Percentiles rank a stretch among this genome's conserved stretches.
These are phyloP conservation scores for Echria macrotheca DNA, from an alignment of 495 filamentous ascomycete genomes.

Conservation along the genomic window DNA sequence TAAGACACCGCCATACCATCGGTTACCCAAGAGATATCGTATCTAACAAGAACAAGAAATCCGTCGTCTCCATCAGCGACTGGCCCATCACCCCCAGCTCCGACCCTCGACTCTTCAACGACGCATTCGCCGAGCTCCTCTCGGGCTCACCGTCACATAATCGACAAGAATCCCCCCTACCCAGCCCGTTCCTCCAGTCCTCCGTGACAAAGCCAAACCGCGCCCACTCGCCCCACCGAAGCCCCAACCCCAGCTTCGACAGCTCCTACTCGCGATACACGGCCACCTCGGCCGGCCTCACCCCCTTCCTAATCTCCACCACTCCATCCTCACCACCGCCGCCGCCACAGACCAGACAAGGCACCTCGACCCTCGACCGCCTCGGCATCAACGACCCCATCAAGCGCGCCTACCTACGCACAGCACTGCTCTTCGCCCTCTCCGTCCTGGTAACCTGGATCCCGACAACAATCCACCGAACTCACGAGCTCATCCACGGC, in stretches of 20 bases:
- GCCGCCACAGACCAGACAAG: no score
- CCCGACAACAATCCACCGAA: conserved; percentile 65
- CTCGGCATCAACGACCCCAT: conserved; percentile 43
- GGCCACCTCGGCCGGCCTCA: not conserved
- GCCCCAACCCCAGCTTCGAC: not conserved
- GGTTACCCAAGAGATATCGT: no score
- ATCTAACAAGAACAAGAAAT: no score
- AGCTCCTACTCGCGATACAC: not conserved
- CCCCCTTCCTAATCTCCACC: not conserved
- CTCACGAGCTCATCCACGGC: conserved; percentile 51
- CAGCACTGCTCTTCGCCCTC: conserved; percentile 67
- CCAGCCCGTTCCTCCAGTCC: no score
- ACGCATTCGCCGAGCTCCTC: no score
- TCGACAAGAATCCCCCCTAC: no score
- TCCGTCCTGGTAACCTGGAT: conserved; percentile 74
- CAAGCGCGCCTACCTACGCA: conserved; percentile 67
- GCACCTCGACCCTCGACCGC: conserved; percentile 12
- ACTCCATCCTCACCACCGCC: not conserved
- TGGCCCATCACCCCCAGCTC: no score
- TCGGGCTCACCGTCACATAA: no score
- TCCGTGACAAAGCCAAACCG: no score
- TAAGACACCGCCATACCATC: no score
- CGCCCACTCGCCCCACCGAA: not conserved
- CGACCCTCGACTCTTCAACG: no score
- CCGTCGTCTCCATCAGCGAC: no score